Conservation (phyloP, 257 asterid genomes). For the Fraxinus anomala region DNA sequence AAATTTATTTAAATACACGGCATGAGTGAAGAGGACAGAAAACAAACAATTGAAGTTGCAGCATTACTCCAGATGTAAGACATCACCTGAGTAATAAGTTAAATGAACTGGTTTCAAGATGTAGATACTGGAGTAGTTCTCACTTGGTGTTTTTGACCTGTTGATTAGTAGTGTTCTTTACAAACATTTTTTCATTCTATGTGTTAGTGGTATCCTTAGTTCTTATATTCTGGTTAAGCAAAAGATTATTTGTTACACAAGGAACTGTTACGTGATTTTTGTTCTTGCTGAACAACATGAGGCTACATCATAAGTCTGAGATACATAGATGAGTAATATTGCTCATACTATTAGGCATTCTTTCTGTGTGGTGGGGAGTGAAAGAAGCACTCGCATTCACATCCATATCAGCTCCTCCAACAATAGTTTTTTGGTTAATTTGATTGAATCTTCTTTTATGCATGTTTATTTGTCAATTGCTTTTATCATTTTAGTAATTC, state of each 20-base stretch:
- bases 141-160: not conserved
- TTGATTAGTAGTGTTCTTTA: not conserved
- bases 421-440: not conserved
- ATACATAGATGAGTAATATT: not conserved
- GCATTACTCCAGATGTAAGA: no score
- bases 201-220: not conserved
- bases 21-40: no score
- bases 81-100: no score
- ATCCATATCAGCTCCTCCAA: not conserved
- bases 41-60: no score
- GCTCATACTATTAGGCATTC: not conserved
- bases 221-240: not conserved
- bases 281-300: no score
- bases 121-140: no score
- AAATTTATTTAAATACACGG: no score
- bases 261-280: not conserved
- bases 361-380: not conserved
- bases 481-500: not conserved
- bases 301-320: not conserved
- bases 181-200: not conserved
- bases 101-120: no score
- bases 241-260: not conserved
- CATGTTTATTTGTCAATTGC: not conserved
- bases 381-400: not conserved
- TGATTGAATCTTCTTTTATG: not conserved